Base-by-base conservation (phyloP, 2,329 filamentous ascomycete genomes). In the Talaromyces verruculosus region DNA sequence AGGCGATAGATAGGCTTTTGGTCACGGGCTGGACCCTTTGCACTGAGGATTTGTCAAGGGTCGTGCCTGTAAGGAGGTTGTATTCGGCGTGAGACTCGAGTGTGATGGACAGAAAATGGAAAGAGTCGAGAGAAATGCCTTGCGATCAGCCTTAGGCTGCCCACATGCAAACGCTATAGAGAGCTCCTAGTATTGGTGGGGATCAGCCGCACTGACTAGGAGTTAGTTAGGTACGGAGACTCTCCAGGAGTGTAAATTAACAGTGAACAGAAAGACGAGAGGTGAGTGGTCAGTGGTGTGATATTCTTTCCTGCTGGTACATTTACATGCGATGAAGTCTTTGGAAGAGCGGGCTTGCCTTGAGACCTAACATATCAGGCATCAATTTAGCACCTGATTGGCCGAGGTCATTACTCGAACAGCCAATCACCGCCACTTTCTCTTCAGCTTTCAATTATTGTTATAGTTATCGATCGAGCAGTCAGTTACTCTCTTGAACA, bases 121-220 rank as follows among this genome's bases (percentile, higher is more conserved):
- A 37, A 59, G 43, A 59, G 13, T 55, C 17, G 51, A 55, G 51
- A 68, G n/a, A 43, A 62, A 63, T 30, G 62, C 67, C 67, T 67
- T 67, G 67, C 67, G 45, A 60, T 67, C 66, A 67, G 66, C 66
- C 66, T 59, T 59, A 59, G 57, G 35, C 37, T 62, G 33, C 45
- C 60, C 60, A 62, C 60, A 62, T 62, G 25, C 33, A 49, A 22
- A 19, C 30, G 39, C 22, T 55, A 35, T 55, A 55, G 30, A 55
- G 51, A 55, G 51, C n/a, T 22, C 49, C 49, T n/a, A 35, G 51
- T 55, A 55, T 55, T 33, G 51, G 35, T 39, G 25, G 45, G 33
- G 33, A 49, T 41, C 45, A 62, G 60, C 60, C 45, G 60, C 45
- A 41, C 60, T n/a, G 43, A 39, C 49, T 33, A 55, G 51, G 25